Evolutionary conservation across 176 grass and related monocot species (phyloP).

Genomic region (Carex pumila): DNA sequence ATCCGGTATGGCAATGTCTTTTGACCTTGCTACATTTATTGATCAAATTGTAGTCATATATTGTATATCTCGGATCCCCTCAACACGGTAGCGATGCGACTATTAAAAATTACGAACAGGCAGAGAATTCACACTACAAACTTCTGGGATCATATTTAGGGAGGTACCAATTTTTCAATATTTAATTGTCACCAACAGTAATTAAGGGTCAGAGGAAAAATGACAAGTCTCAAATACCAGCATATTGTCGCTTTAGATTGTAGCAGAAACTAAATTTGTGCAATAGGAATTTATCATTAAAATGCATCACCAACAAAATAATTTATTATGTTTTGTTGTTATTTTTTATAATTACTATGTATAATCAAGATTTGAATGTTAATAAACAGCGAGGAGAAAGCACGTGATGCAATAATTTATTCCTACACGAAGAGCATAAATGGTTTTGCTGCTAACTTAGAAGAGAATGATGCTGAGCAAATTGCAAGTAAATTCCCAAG

Average conservation of each 20-base stretch:
- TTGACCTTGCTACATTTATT: background rate
- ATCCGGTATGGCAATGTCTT: background rate
- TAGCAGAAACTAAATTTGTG: background rate
- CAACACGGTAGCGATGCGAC: constrained; percentile 24
- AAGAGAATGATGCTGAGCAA: constrained; percentile 27
- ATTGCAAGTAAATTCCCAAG: constrained; percentile 45
- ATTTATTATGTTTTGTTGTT: background rate
- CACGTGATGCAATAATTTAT: constrained; percentile 51
- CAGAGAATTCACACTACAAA: constrained; percentile 48
- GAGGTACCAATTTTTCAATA: constrained; percentile 21
- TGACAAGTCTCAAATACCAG: background rate
- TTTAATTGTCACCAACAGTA: background rate
- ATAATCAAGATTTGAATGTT: background rate
- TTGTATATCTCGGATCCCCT: constrained; percentile 77
- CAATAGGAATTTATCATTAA: background rate
- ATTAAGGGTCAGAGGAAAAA: background rate
- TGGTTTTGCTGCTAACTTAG: constrained; percentile 60
- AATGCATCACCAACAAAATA: background rate
- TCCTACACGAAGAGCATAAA: constrained; percentile 79
- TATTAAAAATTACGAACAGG: constrained; percentile 21
- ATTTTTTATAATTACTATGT: background rate
- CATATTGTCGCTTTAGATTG: background rate
- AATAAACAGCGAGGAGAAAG: constrained; percentile 33
- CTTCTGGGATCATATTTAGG: constrained; percentile 42
- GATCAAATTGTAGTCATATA: constrained; percentile 43